Evolutionary conservation across 768 basidiomycete genomes (phyloP), one percentile per base, ranked within the genome.

Genomic region (Kwoniella heveanensis): DNA sequence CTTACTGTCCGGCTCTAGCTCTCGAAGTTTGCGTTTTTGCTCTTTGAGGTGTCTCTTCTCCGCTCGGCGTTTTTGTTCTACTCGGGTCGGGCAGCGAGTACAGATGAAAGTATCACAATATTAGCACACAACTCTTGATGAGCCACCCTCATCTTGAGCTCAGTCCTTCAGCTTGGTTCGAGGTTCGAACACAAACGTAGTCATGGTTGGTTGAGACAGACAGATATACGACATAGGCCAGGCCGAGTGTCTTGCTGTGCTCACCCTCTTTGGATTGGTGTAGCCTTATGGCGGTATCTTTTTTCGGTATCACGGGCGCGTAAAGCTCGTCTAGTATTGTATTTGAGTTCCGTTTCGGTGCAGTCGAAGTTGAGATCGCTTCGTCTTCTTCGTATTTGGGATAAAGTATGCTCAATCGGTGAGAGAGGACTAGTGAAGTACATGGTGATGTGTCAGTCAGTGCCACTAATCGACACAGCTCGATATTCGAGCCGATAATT

Each of bases 251-350:
- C 13, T 32, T 32, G 13, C 32, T 32, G 13, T 13, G 62, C 65
- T 2, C 48, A 66, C 60, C 60, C 39, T 48, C 37, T 26, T 54
- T 22, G 15, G 65, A 66, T 24, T 61, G 60, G 57, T 66, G 65
- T 1, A 54, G 49, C 22, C 60, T 37, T 4, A 53, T 52, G 9
- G 27, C 37, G 13, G 21, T 30, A 29, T 66, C 50, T 54, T 56
- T 48, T 46, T 46, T 66, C n/a, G 50, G 60, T 26, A 57, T 48
- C 19, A 61, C 55, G 3, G 54, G 46, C n/a, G 54, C 54, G 51
- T 66, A 66, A 5, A 66, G 55, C 56, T 26, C 29, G 10, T 61
- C 46, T 17, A 59, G 37, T 6, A 37, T 52, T 15, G 57, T 21
- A 1, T 0, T 22, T 9, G n/a, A 15, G 10, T 30, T 56, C 30